Conservation (phyloP, 805 yeast species). For the Tetrapisispora fleetii region DNA sequence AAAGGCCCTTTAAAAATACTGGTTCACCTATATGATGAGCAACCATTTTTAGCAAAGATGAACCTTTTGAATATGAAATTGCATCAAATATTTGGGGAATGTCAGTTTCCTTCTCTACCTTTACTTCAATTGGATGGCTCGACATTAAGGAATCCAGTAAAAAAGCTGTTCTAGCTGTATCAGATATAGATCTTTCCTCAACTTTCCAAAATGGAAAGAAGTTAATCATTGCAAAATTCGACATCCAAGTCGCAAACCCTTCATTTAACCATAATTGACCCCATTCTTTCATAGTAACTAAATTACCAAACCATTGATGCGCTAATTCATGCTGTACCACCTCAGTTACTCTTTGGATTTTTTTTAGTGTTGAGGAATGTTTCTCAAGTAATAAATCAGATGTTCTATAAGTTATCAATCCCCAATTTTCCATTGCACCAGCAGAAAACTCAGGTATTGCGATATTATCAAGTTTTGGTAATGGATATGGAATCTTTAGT, state of each 20-base stretch:
- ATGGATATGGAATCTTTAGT: conserved; percentile 65
- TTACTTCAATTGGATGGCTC: conserved; percentile 79
- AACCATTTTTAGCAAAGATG: conserved; percentile 69
- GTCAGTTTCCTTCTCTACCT: conserved; percentile 66
- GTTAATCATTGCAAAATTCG: conserved; percentile 70
- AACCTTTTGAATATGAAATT: conserved; percentile 74
- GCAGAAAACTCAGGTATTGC: conserved; percentile 78
- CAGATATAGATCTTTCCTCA: conserved; percentile 77
- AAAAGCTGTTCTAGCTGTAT: conserved; percentile 64
- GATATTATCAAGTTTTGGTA: conserved; percentile 73
- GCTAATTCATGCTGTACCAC: conserved; percentile 85
- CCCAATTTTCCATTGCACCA: conserved; percentile 88
- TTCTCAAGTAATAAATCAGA: conserved; percentile 67
- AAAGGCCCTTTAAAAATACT: conserved; percentile 66
- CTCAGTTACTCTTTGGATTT: conserved; percentile 69
- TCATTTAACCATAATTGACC: conserved; percentile 83
- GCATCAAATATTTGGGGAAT: conserved; percentile 80
- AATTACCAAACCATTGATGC: conserved; percentile 87
- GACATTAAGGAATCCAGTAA: conserved; percentile 68
- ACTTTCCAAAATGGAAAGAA: conserved; percentile 80
- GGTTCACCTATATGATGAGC: conserved; percentile 72
- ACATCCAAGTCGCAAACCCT: conserved; percentile 88
- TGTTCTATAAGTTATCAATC: conserved; percentile 68
- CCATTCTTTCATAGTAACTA: conserved; percentile 91
- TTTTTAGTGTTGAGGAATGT: conserved; percentile 49